Percentiles rank a stretch among this genome's conserved stretches.
Conservation (phyloP, 2,329 filamentous ascomycete genomes). For the Phyllosticta paracitricarpa region DNA sequence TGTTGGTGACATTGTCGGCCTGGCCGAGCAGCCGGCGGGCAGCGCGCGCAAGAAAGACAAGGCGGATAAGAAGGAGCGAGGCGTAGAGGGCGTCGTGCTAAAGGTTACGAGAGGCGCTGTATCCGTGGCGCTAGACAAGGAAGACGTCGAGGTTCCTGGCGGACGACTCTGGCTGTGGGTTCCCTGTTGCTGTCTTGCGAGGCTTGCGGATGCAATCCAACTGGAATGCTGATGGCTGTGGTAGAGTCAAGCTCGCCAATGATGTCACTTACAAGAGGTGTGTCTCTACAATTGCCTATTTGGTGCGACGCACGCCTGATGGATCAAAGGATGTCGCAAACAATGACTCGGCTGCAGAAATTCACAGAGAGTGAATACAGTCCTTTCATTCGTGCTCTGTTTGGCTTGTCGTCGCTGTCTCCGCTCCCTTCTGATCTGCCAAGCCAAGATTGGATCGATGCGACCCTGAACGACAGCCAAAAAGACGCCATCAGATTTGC, state of each 20-base stretch:
- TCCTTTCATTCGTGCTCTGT: conserved; percentile 49
- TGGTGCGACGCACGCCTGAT: conserved; percentile 1
- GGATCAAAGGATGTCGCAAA: conserved; percentile 47
- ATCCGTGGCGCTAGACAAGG: conserved; percentile 60
- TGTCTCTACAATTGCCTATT: neutral
- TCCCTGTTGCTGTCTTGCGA: conserved; percentile 1
- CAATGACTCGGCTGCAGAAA: conserved; percentile 50
- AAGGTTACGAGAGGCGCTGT: conserved; percentile 50
- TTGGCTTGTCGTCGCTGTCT: conserved; percentile 47
- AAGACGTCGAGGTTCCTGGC: conserved; percentile 43
- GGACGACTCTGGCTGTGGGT: conserved; percentile 55
- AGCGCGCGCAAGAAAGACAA: conserved; percentile 62
- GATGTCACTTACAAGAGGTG: conserved; percentile 56
- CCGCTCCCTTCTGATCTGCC: conserved; percentile 37
- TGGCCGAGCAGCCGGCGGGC: conserved; percentile 65
- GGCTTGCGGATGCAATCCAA: neutral
- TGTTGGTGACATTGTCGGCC: conserved; percentile 66
- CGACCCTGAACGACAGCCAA: conserved; percentile 51
- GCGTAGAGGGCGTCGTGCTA: conserved; percentile 60
- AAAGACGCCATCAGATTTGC: conserved; percentile 67
- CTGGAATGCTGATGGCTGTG: conserved; percentile 26
- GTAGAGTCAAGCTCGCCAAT: conserved; percentile 55
- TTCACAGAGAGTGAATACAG: conserved; percentile 46
- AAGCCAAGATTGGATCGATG: conserved; percentile 44
- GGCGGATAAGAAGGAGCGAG: conserved; percentile 57